These are phyloP conservation scores for Fraxinus greggii DNA, from an alignment of 305 asterid species.

Conservation along the genomic window DNA sequence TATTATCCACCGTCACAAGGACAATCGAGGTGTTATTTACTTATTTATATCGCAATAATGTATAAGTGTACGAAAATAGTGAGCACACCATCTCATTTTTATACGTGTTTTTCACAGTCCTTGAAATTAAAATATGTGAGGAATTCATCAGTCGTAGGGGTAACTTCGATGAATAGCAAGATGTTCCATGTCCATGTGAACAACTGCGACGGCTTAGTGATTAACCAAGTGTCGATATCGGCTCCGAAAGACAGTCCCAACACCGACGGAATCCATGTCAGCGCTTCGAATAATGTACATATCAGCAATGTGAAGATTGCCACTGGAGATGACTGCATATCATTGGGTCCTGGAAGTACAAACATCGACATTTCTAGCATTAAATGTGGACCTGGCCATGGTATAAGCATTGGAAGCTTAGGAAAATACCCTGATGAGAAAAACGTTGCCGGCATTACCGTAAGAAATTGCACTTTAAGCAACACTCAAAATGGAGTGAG, in stretches of 20 bases:
- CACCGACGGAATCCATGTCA: conserved; percentile 51
- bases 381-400: conserved; percentile 53
- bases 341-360: conserved; percentile 33
- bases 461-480: conserved; percentile 25
- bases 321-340: conserved; percentile 58
- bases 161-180: conserved; percentile 39
- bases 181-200: conserved; percentile 36
- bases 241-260: conserved; percentile 52
- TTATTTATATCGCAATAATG: not conserved
- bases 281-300: conserved; percentile 11
- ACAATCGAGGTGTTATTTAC: not conserved
- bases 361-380: conserved; percentile 23
- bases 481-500: conserved; percentile 41
- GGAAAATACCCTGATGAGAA: conserved; percentile 33
- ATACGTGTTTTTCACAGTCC: conserved; percentile 18
- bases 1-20: not conserved
- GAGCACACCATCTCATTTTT: not conserved
- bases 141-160: conserved; percentile 2
- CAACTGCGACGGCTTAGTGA: not conserved
- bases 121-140: conserved; percentile 7
- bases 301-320: not conserved
- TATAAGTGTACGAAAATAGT: not conserved
- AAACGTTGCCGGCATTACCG: conserved; percentile 28
- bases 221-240: conserved; percentile 14
- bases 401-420: conserved; percentile 58